A percentile compares a stretch with the other conserved stretches of the same genome.
Evolutionary conservation across 2,329 filamentous ascomycete genomes (phyloP).

Genomic region (Sporothrix brasiliensis): DNA sequence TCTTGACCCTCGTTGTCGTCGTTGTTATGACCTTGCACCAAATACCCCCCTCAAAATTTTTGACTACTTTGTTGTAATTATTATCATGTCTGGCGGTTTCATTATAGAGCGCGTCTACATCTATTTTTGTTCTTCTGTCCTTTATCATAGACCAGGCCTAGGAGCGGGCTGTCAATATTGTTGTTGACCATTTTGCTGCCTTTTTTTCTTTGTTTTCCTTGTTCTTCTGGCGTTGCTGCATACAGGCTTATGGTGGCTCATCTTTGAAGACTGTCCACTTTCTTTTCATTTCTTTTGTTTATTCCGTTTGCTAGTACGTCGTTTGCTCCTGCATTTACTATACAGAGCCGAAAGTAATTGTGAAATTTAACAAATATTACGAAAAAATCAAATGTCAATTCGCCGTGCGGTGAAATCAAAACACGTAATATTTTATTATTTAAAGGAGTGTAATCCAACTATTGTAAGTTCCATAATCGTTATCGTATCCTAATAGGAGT

Average conservation of each 20-base stretch:
- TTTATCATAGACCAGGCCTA: slow-evolving; percentile 9
- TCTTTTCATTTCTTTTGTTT: background rate
- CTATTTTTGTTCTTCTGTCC: background rate
- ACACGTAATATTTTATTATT: background rate
- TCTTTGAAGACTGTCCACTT: background rate
- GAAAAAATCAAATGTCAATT: no score
- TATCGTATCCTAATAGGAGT: background rate
- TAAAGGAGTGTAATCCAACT: slow-evolving; percentile 22
- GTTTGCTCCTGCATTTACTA: background rate
- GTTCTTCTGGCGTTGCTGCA: slow-evolving; percentile 10
- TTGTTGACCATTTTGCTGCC: background rate
- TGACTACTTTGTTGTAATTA: slow-evolving; percentile 7
- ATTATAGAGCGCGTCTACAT: slow-evolving; percentile 16
- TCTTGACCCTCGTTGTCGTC: background rate
- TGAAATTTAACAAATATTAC: background rate
- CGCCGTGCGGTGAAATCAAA: background rate
- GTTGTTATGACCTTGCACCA: background rate
- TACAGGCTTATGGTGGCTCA: slow-evolving; percentile 1
- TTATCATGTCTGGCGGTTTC: slow-evolving; percentile 15
- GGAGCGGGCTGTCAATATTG: background rate
- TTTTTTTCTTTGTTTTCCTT: background rate
- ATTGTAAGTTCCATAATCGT: slow-evolving; percentile 15
- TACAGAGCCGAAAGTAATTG: background rate
- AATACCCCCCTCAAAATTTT: background rate
- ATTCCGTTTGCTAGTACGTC: background rate